A percentile compares a stretch with the other conserved stretches of the same genome.
phyloP scores from a whole-genome alignment of 2,329 filamentous ascomycete species.

The Paradendryphiella salina region DNA sequence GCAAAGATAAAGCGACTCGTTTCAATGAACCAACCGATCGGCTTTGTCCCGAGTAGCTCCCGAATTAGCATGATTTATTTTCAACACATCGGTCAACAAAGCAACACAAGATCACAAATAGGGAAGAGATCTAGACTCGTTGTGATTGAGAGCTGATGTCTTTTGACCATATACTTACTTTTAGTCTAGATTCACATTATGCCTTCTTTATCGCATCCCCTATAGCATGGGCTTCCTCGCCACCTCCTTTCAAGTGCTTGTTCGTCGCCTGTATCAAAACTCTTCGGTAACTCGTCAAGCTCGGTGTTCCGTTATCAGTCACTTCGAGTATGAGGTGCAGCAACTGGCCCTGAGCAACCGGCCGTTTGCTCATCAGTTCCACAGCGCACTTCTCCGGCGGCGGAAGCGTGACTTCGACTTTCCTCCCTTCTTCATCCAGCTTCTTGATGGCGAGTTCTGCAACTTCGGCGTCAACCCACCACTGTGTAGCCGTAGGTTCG shows the following conservation, averaged over 20 bases:
- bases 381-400: constrained; percentile 49
- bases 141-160: neutral
- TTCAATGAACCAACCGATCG: no score
- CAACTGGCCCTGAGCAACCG: constrained; percentile 49
- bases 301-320: constrained; percentile 50
- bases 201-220: constrained; percentile 1
- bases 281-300: constrained; percentile 54
- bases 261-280: constrained; percentile 47
- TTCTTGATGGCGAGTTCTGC: constrained; percentile 45
- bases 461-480: constrained; percentile 48
- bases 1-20: no score
- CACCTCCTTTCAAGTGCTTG: constrained; percentile 35
- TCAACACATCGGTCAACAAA: no score
- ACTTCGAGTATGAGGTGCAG: constrained; percentile 58
- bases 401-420: constrained; percentile 49
- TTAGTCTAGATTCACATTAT: neutral
- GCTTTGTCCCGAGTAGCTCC: no score
- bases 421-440: constrained; percentile 33
- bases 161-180: neutral
- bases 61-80: no score
- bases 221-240: neutral
- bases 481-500: constrained; percentile 51
- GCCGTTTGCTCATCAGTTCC: constrained; percentile 42
- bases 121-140: neutral
- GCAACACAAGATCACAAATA: no score